Evolutionary conservation across 495 filamentous ascomycete species (phyloP).

Genomic region (Bombardia bombarda): DNA sequence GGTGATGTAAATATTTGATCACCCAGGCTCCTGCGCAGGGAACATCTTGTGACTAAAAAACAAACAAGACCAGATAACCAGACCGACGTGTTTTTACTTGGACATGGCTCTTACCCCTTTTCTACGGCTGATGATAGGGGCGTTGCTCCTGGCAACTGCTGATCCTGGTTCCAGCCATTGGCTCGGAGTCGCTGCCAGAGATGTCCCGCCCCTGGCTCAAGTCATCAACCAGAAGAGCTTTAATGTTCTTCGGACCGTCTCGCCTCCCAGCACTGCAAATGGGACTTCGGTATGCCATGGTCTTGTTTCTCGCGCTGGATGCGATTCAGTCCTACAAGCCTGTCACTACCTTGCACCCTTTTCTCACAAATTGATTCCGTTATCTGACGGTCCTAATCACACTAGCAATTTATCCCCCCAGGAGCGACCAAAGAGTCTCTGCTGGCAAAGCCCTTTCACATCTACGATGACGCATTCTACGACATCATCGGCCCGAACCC

Average conservation of each 20-base stretch:
- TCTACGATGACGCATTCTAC: constrained; percentile 34
- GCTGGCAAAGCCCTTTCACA: constrained; percentile 30
- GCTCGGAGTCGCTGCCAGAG: not conserved
- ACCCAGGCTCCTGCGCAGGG: too few species aligned
- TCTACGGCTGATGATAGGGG: not conserved
- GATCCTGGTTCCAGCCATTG: not conserved
- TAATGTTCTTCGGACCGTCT: constrained; percentile 24
- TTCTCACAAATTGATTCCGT: too few species aligned
- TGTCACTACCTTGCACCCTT: too few species aligned
- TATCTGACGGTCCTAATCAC: too few species aligned
- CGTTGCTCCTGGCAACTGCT: constrained; percentile 1
- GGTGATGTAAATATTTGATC: too few species aligned
- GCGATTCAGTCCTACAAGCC: too few species aligned
- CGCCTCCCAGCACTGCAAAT: constrained; percentile 18
- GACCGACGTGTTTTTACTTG: not conserved
- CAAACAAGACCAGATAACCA: not conserved
- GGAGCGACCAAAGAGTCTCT: constrained; percentile 23
- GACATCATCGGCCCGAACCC: constrained; percentile 33
- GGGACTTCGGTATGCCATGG: constrained; percentile 18
- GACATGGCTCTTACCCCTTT: not conserved
- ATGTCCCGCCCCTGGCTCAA: constrained; percentile 30
- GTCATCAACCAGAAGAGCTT: constrained; percentile 32
- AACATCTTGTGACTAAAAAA: not conserved
- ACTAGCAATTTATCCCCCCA: constrained; percentile 28
- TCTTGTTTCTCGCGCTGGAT: too few species aligned